These are phyloP conservation scores for Candida sanyaensis DNA, from an alignment of 1,139 yeast genomes.

Conservation along the genomic window DNA sequence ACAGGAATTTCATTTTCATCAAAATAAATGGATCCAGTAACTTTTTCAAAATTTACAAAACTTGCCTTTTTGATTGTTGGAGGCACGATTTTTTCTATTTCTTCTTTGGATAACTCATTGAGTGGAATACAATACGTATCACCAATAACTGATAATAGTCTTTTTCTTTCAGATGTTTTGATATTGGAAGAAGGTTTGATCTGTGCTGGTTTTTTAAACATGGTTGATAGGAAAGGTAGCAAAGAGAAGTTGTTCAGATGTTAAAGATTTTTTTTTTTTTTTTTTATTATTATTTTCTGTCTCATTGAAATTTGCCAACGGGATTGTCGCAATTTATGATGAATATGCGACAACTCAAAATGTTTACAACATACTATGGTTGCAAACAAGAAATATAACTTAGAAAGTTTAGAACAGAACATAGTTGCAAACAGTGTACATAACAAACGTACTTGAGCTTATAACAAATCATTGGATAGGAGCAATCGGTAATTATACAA, in stretches of 20 bases:
- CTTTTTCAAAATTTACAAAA: constrained; percentile 56
- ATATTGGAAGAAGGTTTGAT: constrained; percentile 76
- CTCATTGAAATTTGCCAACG: neutral
- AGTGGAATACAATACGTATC: constrained; percentile 47
- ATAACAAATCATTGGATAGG: too few relatives aligned
- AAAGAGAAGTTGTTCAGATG: neutral
- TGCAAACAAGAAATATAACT: neutral
- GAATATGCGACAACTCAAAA: too few relatives aligned
- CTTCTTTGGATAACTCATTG: constrained; percentile 44
- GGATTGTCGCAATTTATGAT: too few relatives aligned
- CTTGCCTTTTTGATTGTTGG: constrained; percentile 63
- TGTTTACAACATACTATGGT: too few relatives aligned
- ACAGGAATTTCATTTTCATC: constrained; percentile 67
- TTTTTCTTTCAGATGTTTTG: constrained; percentile 79
- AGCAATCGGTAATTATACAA: too few relatives aligned
- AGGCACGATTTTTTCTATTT: constrained; percentile 57
- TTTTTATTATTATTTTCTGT: too few relatives aligned
- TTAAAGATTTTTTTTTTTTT: neutral
- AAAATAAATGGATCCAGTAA: constrained; percentile 63
- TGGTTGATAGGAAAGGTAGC: constrained; percentile 17
- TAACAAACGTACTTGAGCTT: too few relatives aligned
- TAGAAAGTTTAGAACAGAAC: too few relatives aligned
- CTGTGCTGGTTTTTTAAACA: constrained; percentile 68
- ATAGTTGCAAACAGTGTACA: too few relatives aligned
- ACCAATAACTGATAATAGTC: constrained; percentile 51